A percentile compares a stretch with the other conserved stretches of the same genome.
Evolutionary conservation across 345 rosid genomes (phyloP).

Genomic region (Syzygium grande): DNA sequence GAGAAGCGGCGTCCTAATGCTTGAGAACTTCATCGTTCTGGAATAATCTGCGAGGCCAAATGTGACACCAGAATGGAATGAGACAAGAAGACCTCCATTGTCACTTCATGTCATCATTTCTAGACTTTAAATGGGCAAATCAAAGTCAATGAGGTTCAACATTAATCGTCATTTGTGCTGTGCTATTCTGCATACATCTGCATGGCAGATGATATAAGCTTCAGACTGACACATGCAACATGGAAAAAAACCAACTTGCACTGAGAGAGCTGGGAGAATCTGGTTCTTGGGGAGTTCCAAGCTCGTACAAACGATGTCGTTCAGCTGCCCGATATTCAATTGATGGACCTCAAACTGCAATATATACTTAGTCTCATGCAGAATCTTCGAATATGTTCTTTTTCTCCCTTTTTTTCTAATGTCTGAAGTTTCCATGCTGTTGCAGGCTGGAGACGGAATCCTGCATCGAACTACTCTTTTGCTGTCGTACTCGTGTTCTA

Average conservation of each 20-base stretch:
- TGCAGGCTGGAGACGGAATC: neutral
- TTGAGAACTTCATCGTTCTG: neutral
- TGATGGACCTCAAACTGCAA: neutral
- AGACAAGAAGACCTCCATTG: neutral
- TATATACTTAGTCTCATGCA: neutral
- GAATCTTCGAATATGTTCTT: neutral
- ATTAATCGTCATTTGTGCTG: no score
- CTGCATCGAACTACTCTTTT: neutral
- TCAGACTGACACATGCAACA: neutral
- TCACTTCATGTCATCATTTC: neutral
- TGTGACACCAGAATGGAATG: neutral
- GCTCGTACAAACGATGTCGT: neutral
- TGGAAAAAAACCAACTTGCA: neutral
- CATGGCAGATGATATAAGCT: neutral
- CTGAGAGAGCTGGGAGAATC: neutral
- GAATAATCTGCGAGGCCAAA: neutral
- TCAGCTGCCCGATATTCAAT: neutral
- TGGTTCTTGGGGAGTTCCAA: neutral
- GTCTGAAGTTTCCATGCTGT: neutral
- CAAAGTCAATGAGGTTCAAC: neutral
- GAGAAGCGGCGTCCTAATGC: neutral
- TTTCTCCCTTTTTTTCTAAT: neutral
- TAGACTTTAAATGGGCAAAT: neutral
- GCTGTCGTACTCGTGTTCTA: neutral
- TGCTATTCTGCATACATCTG: no score